Evolutionary conservation across 768 basidiomycete genomes (phyloP), one percentile per base, ranked within the genome.

Genomic region (Guyanaporus albipodus): DNA sequence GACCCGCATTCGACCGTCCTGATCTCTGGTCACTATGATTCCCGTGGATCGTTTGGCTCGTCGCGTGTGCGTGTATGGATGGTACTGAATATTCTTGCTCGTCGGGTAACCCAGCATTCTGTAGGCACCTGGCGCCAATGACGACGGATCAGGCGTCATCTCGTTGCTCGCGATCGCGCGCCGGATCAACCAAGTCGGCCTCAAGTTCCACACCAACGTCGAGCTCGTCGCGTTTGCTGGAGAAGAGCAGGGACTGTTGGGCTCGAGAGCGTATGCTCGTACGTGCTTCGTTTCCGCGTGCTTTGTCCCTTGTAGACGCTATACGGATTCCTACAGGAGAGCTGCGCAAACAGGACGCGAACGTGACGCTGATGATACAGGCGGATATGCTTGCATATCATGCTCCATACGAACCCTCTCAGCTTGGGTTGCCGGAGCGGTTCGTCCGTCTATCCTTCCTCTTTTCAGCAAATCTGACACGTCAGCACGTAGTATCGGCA

Each of bases 301-400:
- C 12, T 33, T 14, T 38, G 15, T 21, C n/a, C n/a, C n/a, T 39
- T 4, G 15, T 22, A 27, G 15, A 46, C 23, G 1, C 22, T 5
- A 6, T n/a, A 5, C 15, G 23, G 8, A 28, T 17, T 18, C 10
- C 9, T 18, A 2, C 55, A 90, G 87, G 70, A 18, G 72, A 83
- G 58, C 60, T 93, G 59, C 74, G 80, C 45, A 67, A 65, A 23
- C 64, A 65, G 17, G 71, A 77, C 46, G 82, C 80, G 21, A 84
- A 90, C 54, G 68, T 95, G 37, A 80, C 85, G 1, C 60, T 95
- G 27, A 89, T 94, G 79, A 73, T 94, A 39, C 93, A 95, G 64
- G 88, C 88, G 0, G 93, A 96, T 58, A 95, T 95, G 93, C 75
- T 89, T 33, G 93, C 81, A 0, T 95, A 92, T 62, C 89, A 82